Evolutionary conservation across 2,329 filamentous ascomycete genomes (phyloP).

Genomic region (Aspergillus calidoustus): DNA sequence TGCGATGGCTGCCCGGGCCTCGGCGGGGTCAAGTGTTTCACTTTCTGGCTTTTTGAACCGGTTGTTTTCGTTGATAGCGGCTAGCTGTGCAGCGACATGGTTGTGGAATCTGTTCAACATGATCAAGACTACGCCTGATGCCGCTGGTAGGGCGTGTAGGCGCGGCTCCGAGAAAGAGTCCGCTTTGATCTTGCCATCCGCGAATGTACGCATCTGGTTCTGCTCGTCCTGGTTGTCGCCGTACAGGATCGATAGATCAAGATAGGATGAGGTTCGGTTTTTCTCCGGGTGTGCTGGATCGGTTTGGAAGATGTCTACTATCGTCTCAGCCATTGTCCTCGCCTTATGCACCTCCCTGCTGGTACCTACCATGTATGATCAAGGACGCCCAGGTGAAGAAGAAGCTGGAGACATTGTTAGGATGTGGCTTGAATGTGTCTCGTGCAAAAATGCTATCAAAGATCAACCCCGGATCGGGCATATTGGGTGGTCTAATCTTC

Average conservation of each 20-base stretch:
- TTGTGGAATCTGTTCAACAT: slow-evolving; percentile 84
- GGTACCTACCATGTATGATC: slow-evolving; percentile 66
- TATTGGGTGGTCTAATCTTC: slow-evolving; percentile 61
- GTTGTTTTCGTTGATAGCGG: slow-evolving; percentile 81
- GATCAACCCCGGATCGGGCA: slow-evolving; percentile 66
- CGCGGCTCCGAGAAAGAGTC: slow-evolving; percentile 74
- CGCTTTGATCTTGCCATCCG: slow-evolving; percentile 72
- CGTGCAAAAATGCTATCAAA: slow-evolving; percentile 51
- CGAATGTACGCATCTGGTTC: slow-evolving; percentile 62
- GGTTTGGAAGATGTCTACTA: slow-evolving; percentile 71
- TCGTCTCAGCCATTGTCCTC: background rate
- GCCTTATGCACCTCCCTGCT: too few species aligned
- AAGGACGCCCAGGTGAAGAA: slow-evolving; percentile 75
- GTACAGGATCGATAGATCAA: slow-evolving; percentile 73
- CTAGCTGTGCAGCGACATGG: slow-evolving; percentile 76
- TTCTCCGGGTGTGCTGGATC: slow-evolving; percentile 63
- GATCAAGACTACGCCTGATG: slow-evolving; percentile 71
- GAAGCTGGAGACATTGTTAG: slow-evolving; percentile 72
- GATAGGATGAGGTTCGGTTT: slow-evolving; percentile 71
- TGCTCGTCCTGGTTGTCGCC: slow-evolving; percentile 62
- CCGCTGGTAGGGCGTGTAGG: slow-evolving; percentile 71
- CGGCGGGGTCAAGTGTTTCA: slow-evolving; percentile 53
- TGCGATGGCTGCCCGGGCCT: slow-evolving; percentile 57
- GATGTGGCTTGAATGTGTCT: slow-evolving; percentile 56
- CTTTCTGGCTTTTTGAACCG: slow-evolving; percentile 71